Percentiles rank a stretch among this genome's conserved stretches.
Evolutionary conservation across 2,329 filamentous ascomycete genomes (phyloP).

Genomic region (Aspergillus amoenus): DNA sequence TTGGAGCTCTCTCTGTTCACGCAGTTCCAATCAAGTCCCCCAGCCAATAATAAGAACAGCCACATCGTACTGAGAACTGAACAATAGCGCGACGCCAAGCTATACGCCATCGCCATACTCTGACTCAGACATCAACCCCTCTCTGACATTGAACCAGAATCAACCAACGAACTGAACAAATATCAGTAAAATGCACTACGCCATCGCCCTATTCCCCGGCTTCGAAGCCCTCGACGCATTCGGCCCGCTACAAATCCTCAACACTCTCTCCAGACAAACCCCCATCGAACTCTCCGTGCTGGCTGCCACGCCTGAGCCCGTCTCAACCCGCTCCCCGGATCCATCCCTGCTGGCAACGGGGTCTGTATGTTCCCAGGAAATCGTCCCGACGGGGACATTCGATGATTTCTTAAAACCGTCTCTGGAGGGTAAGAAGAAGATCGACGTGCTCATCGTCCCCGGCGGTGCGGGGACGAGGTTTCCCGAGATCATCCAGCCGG

Average conservation of each 20-base stretch:
- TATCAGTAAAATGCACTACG: constrained; percentile 8
- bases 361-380: constrained; percentile 29
- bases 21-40: too few relatives aligned
- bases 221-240: constrained; percentile 46
- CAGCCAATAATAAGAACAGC: too few relatives aligned
- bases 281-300: constrained; percentile 30
- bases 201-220: constrained; percentile 37
- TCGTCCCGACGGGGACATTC: constrained; percentile 44
- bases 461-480: constrained; percentile 56
- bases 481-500: constrained; percentile 30
- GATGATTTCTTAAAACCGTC: constrained; percentile 40
- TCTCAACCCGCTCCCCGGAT: constrained; percentile 28
- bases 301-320: constrained; percentile 31
- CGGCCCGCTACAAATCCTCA: constrained; percentile 51
- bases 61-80: too few relatives aligned
- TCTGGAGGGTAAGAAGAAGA: too few relatives aligned
- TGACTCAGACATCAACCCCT: too few relatives aligned
- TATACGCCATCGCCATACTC: too few relatives aligned
- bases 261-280: constrained; percentile 24
- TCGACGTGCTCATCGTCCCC: constrained; percentile 64
- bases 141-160: too few relatives aligned
- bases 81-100: too few relatives aligned
- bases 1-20: too few relatives aligned
- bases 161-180: too few relatives aligned
- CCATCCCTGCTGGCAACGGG: constrained; percentile 15